These are phyloP conservation scores for Lyophyllum decastes DNA, from an alignment of 768 basidiomycete species.

Conservation along the genomic window DNA sequence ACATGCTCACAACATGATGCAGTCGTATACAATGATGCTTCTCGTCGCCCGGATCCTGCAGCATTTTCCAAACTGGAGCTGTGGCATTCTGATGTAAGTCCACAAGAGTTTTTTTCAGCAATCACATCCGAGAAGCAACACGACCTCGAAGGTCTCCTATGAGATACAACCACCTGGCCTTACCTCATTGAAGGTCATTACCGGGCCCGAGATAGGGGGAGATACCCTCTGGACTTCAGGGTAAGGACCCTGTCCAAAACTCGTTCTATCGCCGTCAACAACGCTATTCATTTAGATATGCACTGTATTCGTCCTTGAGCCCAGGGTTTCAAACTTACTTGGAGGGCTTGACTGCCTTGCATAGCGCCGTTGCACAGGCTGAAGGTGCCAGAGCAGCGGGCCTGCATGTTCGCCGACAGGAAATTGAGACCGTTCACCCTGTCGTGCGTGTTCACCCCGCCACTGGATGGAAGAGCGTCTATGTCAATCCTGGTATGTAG, in stretches of 20 bases:
- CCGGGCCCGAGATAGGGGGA: constrained; percentile 70
- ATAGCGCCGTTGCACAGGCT: constrained; percentile 78
- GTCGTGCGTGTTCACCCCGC: constrained; percentile 83
- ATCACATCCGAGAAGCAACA: background rate
- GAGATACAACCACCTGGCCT: constrained; percentile 81
- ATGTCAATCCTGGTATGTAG: constrained; percentile 67
- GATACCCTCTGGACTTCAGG: constrained; percentile 85
- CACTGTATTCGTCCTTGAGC: constrained; percentile 83
- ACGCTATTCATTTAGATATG: constrained; percentile 48
- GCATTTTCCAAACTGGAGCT: constrained; percentile 76
- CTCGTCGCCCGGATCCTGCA: constrained; percentile 59
- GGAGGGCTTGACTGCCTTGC: constrained; percentile 71
- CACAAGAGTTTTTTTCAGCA: background rate
- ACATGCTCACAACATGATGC: constrained; percentile 3
- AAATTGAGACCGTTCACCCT: constrained; percentile 74
- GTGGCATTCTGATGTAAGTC: constrained; percentile 78
- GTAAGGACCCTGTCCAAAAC: constrained; percentile 32
- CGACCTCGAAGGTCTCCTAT: constrained; percentile 55
- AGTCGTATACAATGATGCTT: constrained; percentile 75
- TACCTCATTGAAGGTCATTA: constrained; percentile 76
- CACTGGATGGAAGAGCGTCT: constrained; percentile 84
- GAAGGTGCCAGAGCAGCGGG: constrained; percentile 73
- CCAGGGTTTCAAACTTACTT: constrained; percentile 74
- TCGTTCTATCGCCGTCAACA: background rate
- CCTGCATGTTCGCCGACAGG: constrained; percentile 66